These are phyloP conservation scores for Didymella sp. DNA, from an alignment of 2,329 filamentous ascomycete genomes.

Conservation along the genomic window DNA sequence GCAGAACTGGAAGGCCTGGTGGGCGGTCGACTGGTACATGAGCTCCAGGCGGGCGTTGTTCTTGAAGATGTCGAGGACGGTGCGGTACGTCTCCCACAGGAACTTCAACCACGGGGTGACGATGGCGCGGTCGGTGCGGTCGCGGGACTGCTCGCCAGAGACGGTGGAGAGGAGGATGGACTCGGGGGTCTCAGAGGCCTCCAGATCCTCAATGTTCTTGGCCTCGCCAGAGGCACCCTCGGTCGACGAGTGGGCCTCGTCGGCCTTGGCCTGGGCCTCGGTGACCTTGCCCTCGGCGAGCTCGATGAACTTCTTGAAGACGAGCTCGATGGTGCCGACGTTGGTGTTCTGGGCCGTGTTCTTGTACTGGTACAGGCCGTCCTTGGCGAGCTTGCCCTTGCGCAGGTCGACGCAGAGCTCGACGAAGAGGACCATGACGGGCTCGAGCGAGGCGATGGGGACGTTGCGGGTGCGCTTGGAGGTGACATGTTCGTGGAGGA, in stretches of 20 bases:
- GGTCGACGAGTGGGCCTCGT: constrained; percentile 88
- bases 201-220: constrained; percentile 87
- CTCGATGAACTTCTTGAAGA: constrained; percentile 98
- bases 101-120: constrained; percentile 99
- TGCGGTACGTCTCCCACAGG: constrained; percentile 98
- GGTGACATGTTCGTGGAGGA: constrained; percentile 98
- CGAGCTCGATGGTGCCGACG: constrained; percentile 90
- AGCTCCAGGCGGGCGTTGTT: constrained; percentile 98
- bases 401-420: constrained; percentile 96
- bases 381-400: constrained; percentile 98
- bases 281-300: constrained; percentile 95
- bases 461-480: constrained; percentile 98
- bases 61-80: constrained; percentile 96
- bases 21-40: constrained; percentile 97
- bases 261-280: constrained; percentile 92
- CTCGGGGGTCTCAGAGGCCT: constrained; percentile 96
- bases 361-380: constrained; percentile 99
- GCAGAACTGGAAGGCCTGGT: constrained; percentile 98
- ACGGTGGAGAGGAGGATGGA: constrained; percentile 97
- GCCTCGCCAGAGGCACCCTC: constrained; percentile 73
- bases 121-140: constrained; percentile 96
- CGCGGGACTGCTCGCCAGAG: constrained; percentile 95
- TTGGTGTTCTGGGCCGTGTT: constrained; percentile 99
- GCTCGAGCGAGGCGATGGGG: constrained; percentile 93
- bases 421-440: constrained; percentile 97